Evolutionary conservation across 805 yeast species (phyloP).

Genomic region (Barnettozyma botsteinii): DNA sequence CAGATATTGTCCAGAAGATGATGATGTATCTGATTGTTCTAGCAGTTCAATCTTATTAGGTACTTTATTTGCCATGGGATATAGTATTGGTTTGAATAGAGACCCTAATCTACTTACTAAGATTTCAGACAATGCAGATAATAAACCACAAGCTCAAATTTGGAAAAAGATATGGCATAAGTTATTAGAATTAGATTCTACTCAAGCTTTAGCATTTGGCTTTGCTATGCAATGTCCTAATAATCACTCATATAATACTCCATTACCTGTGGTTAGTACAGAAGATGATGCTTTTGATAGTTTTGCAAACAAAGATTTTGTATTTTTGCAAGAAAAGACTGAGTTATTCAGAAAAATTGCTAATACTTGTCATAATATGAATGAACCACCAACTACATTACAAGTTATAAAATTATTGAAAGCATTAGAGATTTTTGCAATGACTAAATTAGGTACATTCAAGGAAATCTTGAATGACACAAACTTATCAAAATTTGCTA

Average conservation of each 20-base stretch:
- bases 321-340: constrained; percentile 28
- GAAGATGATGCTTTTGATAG: constrained; percentile 33
- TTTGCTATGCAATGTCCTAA: constrained; percentile 15
- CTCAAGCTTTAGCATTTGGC: constrained; percentile 13
- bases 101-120: constrained; percentile 38
- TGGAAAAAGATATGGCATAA: constrained; percentile 26
- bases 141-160: constrained; percentile 12
- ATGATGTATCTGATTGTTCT: constrained; percentile 47
- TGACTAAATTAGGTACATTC: constrained; percentile 24
- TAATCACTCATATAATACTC: constrained; percentile 18
- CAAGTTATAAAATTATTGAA: constrained; percentile 29
- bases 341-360: constrained; percentile 29
- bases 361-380: constrained; percentile 28
- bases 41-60: constrained; percentile 43
- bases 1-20: constrained; percentile 48
- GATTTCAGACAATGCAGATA: constrained; percentile 8
- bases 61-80: constrained; percentile 47
- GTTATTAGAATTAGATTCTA: constrained; percentile 22
- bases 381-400: constrained; percentile 28
- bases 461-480: constrained; percentile 14
- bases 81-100: constrained; percentile 49
- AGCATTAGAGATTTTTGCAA: constrained; percentile 31
- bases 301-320: constrained; percentile 29
- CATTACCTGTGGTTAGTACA: constrained; percentile 29
- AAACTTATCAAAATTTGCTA: constrained; percentile 11